phyloP scores from a whole-genome alignment of 192 early-diverging fungal genomes.

The Globomyces pollinis-pini region DNA sequence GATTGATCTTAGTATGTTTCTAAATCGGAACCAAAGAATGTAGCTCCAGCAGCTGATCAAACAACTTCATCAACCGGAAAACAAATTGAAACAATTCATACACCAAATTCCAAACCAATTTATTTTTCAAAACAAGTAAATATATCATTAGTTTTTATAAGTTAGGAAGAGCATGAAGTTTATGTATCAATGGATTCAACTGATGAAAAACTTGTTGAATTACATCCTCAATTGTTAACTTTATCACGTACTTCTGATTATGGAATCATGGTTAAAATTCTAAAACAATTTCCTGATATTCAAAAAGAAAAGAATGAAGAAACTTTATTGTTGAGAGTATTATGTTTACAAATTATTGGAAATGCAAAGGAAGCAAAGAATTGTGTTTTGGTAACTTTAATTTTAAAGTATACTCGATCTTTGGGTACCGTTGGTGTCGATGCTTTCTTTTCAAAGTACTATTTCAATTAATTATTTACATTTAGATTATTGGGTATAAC shows the following conservation, averaged over 20 bases:
- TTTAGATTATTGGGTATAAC: background rate
- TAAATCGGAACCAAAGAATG: too few species aligned
- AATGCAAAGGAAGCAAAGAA: constrained; percentile 59
- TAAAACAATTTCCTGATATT: constrained; percentile 58
- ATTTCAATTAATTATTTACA: background rate
- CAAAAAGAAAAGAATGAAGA: constrained; percentile 61
- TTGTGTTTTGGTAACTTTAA: constrained; percentile 72
- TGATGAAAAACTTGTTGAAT: background rate
- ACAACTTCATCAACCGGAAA: constrained; percentile 9
- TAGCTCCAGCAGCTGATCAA: constrained; percentile 5
- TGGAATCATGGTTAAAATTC: constrained; percentile 35
- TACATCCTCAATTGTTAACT: constrained; percentile 2
- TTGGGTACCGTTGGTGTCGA: constrained; percentile 76
- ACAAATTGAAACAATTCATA: constrained; percentile 37
- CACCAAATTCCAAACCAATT: constrained; percentile 23
- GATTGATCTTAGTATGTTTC: too few species aligned
- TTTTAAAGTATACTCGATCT: constrained; percentile 77
- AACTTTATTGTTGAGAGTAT: constrained; percentile 73
- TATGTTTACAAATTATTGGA: constrained; percentile 66
- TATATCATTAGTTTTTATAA: constrained; percentile 1
- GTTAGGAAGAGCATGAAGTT: constrained; percentile 21
- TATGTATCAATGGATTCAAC: background rate
- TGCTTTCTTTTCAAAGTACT: constrained; percentile 72
- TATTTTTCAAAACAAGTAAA: background rate
- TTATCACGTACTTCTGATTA: constrained; percentile 10